Conservation (phyloP, 768 basidiomycete species). For the Cystofilobasidium bisporidii region DNA sequence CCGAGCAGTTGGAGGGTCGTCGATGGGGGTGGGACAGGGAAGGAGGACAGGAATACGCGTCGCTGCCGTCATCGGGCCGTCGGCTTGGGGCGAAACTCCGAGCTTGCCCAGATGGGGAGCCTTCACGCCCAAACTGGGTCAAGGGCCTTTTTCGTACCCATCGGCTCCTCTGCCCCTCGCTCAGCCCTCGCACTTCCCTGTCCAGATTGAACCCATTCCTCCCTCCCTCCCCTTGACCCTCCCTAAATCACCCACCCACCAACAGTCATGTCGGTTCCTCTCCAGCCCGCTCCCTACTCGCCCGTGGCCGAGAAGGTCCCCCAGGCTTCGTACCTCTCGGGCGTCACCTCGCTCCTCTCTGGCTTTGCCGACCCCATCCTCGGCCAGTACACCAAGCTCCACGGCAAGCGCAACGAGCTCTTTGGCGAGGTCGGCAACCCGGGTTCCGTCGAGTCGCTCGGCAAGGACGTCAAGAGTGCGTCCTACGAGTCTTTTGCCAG, state of each 20-base stretch:
- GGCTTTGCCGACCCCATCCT: conserved; percentile 28
- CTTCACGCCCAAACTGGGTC: too few relatives aligned
- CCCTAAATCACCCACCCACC: conserved; percentile 4
- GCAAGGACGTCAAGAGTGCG: conserved; percentile 30
- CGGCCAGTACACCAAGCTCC: conserved; percentile 24
- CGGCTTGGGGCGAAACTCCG: too few relatives aligned
- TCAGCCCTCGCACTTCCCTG: too few relatives aligned
- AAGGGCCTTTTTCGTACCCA: too few relatives aligned
- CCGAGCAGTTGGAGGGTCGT: too few relatives aligned
- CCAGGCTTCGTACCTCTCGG: conserved; percentile 28
- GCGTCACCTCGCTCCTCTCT: conserved; percentile 26
- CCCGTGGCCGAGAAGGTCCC: conserved; percentile 17
- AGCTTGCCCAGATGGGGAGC: too few relatives aligned
- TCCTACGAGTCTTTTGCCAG: background rate
- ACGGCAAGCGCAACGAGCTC: conserved; percentile 20
- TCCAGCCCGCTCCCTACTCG: conserved; percentile 14
- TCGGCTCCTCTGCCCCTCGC: too few relatives aligned
- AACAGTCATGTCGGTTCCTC: conserved; percentile 22
- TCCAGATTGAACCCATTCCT: too few relatives aligned
- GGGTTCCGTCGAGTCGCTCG: conserved; percentile 27
- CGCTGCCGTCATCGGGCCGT: too few relatives aligned
- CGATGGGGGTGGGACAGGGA: too few relatives aligned
- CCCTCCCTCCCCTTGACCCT: background rate
- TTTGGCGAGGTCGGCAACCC: conserved; percentile 25
- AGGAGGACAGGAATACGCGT: too few relatives aligned